Evolutionary conservation across 345 rosid species (phyloP), one percentile per base, ranked within the genome.

Genomic region (Rubroshorea leprosula): DNA sequence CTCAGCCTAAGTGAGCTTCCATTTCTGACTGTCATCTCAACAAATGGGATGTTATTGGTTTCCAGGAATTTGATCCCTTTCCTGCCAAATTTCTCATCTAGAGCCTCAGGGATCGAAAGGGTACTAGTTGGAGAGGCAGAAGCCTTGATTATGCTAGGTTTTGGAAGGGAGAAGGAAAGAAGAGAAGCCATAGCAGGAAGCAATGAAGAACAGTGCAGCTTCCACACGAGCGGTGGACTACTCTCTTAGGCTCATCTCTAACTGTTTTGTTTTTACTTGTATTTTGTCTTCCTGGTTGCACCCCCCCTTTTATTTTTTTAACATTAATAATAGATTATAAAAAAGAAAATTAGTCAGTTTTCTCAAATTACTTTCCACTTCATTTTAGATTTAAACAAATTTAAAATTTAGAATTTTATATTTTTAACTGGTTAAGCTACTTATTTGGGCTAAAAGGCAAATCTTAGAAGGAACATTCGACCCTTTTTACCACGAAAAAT

Each of bases 11-110:
- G 49, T 2, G 96, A 84, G 55, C 98, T 84, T 8, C 95, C 96
- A 69, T 86, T 88, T 61, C 96, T 72, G 16, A 86, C 93, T 0
- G 83, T 86, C 16, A 89, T 75, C 60, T 89, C 84, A 19, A 84
- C 96, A 13, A 72, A 23, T 8, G 85, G 82, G 41, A 59, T 54
- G n/a, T 49, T 65, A 68, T 75, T 82, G 60, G 76, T 69, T 51
- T 86, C 86, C 31, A 52, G 57, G 83, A 92, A 92, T 43, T 80
- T 84, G 66, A 92, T 81, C 18, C 98, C 98, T 61, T 86, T 89
- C 24, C 85, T 67, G 26, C 87, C 83, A 18, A 84, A 84, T 65
- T 73, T 83, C 0, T 81, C 84, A 51, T 78, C 77, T 29, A 92
- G 85, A 24, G 67, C 54, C 6, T 81, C 90, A 2, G 79, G 61